These are phyloP conservation scores for Yarrowia osloensis DNA, from an alignment of 805 yeast species.

Conservation along the genomic window DNA sequence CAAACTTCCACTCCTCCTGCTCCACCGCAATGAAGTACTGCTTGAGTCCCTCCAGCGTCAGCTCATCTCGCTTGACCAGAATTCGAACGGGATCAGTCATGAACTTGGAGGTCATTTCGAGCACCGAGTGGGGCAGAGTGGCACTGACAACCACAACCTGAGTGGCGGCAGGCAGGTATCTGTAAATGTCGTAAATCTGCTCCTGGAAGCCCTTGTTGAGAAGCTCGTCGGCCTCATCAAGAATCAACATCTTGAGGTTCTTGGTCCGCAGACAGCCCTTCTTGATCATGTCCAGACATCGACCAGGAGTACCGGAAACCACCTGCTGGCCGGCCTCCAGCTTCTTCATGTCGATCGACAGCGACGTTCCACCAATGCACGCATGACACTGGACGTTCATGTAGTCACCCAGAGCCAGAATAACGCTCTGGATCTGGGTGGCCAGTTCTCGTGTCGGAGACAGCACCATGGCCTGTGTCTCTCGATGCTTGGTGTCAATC, in stretches of 20 bases:
- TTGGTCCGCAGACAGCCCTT: slow-evolving; percentile 81
- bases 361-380: slow-evolving; percentile 94
- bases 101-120: slow-evolving; percentile 87
- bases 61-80: slow-evolving; percentile 91
- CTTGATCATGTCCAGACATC: slow-evolving; percentile 94
- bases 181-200: slow-evolving; percentile 92
- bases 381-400: slow-evolving; percentile 92
- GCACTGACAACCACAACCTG: slow-evolving; percentile 96
- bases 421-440: slow-evolving; percentile 91
- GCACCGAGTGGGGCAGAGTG: slow-evolving; percentile 89
- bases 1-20: slow-evolving; percentile 92
- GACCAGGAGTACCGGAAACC: slow-evolving; percentile 97
- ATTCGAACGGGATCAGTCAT: slow-evolving; percentile 94
- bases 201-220: slow-evolving; percentile 90
- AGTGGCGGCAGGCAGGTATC: slow-evolving; percentile 80
- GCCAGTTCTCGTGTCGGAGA: slow-evolving; percentile 99
- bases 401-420: slow-evolving; percentile 84
- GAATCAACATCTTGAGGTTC: slow-evolving; percentile 86
- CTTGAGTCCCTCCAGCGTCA: slow-evolving; percentile 92
- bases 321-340: slow-evolving; percentile 85
- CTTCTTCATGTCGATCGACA: slow-evolving; percentile 83
- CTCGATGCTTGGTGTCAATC: slow-evolving; percentile 68
- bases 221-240: slow-evolving; percentile 99
- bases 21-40: slow-evolving; percentile 91
- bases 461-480: slow-evolving; percentile 88